Conservation (phyloP, 441 rosid genomes). For the Euphorbia corollata region DNA sequence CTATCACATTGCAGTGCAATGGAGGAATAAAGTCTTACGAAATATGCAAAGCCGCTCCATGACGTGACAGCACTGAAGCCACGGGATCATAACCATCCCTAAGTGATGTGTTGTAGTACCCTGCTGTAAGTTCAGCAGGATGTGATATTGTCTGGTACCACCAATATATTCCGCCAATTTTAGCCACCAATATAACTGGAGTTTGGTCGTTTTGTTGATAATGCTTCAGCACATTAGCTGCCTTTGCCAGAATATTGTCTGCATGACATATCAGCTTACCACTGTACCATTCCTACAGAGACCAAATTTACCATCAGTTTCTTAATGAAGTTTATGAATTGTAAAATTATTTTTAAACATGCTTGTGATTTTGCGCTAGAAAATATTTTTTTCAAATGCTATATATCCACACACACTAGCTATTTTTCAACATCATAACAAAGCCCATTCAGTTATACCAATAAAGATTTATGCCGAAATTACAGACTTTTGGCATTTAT, state of each 20-base stretch:
- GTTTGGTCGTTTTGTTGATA: constrained; percentile 32
- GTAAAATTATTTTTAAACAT: neutral
- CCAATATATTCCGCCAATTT: constrained; percentile 66
- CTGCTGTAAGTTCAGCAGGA: constrained; percentile 70
- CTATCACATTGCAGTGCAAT: neutral
- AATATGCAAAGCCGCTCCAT: constrained; percentile 55
- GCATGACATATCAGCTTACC: constrained; percentile 60
- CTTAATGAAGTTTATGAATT: neutral
- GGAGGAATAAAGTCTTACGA: constrained; percentile 31
- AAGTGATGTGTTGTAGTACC: constrained; percentile 57
- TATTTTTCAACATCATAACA: neutral
- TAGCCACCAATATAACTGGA: constrained; percentile 35
- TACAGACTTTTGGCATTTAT: neutral
- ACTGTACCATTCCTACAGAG: constrained; percentile 55
- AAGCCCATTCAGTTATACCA: neutral
- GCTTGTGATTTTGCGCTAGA: neutral
- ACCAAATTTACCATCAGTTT: constrained; percentile 9
- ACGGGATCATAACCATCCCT: constrained; percentile 67
- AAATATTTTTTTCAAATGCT: neutral
- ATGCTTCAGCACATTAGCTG: constrained; percentile 13
- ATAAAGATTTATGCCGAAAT: neutral
- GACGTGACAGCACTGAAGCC: constrained; percentile 55
- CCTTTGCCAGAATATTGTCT: constrained; percentile 49
- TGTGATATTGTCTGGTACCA: constrained; percentile 66
- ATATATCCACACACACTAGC: neutral